Base-by-base conservation (phyloP, 2,329 filamentous ascomycete genomes). In the Helotiales sp. region DNA sequence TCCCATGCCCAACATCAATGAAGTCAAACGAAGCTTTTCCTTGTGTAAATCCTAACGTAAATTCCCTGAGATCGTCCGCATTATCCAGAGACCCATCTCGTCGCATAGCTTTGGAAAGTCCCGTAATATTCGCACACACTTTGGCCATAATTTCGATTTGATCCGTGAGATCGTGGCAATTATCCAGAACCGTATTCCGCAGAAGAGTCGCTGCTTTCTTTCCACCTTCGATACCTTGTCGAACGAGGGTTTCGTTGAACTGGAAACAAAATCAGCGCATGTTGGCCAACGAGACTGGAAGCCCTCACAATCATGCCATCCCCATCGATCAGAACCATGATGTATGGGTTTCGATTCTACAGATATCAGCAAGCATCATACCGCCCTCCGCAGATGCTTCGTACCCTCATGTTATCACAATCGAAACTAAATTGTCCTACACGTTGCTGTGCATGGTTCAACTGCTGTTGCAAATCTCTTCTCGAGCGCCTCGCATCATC, bases 321-420 rank as follows among this genome's bases (percentile, higher is more conserved):
- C 43, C 87, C 88, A 75, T 90, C 88, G 71, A 91, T 84, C 71
- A 89, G 75, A 45, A 89, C 82, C 70, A 86, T 77, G 73, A 89
- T 80, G 75, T 90, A 90, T 47, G 84, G 82, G 76, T 88, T 89
- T 59, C 79, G 81, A 69, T 77, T 77, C 76, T 76, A 64, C 63
- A 68, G 63, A 22, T 37, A 64, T 63, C 47, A 65, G 69, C 64
- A 61, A 43, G 60, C 47, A 57, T 22, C 28, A 6, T 22, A 22
- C 45, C 26, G n/a, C 22, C 28, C 32, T 26, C 55, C 22, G 47
- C 43, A 62, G 34, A 37, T n/a, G 45, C 30, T 11, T 62, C 68
- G 67, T 81, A 86, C 85, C 81, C 83, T 84, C 68, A 84, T 75
- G 59, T 77, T 77, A 57, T 82, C 78, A 67, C 81, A 81, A 69